Evolutionary conservation across 805 yeast species (phyloP), one percentile per base, ranked within the genome.

Genomic region (Ascoidea rubescens): DNA sequence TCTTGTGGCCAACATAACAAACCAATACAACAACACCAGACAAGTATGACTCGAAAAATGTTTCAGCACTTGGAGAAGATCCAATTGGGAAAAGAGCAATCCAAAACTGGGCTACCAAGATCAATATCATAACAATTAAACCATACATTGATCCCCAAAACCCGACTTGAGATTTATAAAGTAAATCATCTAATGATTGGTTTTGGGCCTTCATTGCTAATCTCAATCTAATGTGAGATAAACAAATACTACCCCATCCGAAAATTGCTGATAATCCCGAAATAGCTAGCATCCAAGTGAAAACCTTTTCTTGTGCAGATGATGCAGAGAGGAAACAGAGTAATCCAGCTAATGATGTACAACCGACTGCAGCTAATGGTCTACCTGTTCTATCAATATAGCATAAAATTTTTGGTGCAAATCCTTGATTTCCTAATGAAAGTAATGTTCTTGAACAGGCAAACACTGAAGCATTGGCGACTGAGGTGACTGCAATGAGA

Each of bases 21-120:
- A 66, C 75, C 44, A 86, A 52, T 46, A 83, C 70, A 48, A 85
- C 75, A 17, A 87, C 86, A 53, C 74, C 71, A 10, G 87, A 78
- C 59, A 87, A 69, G 65, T 81, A 86, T 31, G 78, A 69, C 62
- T 74, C 69, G 71, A 87, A 87, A 73, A 87, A 87, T 48, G 59
- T 67, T 45, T 66, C 59, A 6, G 87, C 85, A 62, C 68, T 71
- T 51, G 84, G 78, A 7, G 65, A 48, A 5, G 54, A 70, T 12
- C 79, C 79, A 48, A 79, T 62, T 52, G 95, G 95, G 73, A 73
- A 86, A 46, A 84, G 68, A 5, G 93, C 90, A 54, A 82, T 73
- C 87, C 91, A 87, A 72, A 87, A 85, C 68, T 85, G 90, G 33
- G 89, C 87, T 53, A 77, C 69, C 54, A 88, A 70, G 56, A 87